Conservation (phyloP, 371 early-diverging fungal species). For the Syncephalastrum racemosum region DNA sequence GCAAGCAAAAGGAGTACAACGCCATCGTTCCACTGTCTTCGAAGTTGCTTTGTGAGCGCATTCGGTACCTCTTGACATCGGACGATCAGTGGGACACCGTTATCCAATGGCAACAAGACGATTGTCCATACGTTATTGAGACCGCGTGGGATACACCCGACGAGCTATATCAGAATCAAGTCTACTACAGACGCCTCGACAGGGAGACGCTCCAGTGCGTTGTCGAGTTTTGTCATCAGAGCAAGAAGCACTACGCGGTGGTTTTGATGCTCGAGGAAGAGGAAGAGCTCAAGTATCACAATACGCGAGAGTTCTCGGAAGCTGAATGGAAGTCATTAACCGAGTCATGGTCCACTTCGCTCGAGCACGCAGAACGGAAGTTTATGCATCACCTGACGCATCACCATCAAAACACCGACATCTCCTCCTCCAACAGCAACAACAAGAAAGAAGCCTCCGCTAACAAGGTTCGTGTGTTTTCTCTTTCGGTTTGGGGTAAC, state of each 20-base stretch:
- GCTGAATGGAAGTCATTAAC: constrained; percentile 32
- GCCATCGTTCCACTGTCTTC: constrained; percentile 37
- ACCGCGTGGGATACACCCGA: constrained; percentile 26
- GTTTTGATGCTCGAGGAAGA: constrained; percentile 30
- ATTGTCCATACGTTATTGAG: constrained; percentile 34
- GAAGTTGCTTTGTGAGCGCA: constrained; percentile 33
- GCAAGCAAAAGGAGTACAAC: constrained; percentile 30
- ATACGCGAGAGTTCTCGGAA: constrained; percentile 35
- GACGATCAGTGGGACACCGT: constrained; percentile 27
- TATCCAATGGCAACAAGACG: constrained; percentile 46
- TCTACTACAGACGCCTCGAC: constrained; percentile 49
- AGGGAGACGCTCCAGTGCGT: constrained; percentile 39
- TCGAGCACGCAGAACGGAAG: constrained; percentile 41
- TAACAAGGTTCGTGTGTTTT: no score
- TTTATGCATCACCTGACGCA: constrained; percentile 34
- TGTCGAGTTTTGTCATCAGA: constrained; percentile 32
- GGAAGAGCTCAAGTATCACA: constrained; percentile 45
- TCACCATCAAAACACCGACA: constrained; percentile 7
- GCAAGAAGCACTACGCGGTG: constrained; percentile 33
- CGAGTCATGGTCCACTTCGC: constrained; percentile 27
- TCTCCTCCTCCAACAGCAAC: constrained; percentile 7
- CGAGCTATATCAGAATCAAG: constrained; percentile 30
- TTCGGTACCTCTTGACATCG: constrained; percentile 26
- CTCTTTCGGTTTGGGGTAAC: no score
- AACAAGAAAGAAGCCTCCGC: constrained; percentile 5